phyloP scores from a whole-genome alignment of 768 basidiomycete genomes.

The Amanita rubescens region DNA sequence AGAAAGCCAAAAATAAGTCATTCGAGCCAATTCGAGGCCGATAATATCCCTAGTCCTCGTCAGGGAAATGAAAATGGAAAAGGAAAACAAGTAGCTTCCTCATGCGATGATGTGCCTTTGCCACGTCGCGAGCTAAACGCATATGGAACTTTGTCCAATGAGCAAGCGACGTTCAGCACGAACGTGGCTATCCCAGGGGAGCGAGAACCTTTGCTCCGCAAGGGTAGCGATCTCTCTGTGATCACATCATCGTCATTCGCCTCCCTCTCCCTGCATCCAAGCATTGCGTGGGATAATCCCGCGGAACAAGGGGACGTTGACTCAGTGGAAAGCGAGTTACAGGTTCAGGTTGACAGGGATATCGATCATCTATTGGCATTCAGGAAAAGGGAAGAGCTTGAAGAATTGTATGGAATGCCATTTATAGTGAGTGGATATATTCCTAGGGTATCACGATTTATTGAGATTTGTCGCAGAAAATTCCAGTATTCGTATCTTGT shows the following conservation, averaged over 20 bases:
- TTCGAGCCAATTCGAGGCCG: not conserved
- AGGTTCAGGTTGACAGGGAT: constrained; percentile 51
- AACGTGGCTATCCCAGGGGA: not conserved
- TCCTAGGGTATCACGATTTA: not conserved
- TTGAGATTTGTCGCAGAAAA: constrained; percentile 37
- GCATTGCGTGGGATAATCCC: not conserved
- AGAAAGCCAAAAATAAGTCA: not conserved
- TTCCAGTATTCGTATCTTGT: constrained; percentile 73
- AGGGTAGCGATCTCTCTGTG: constrained; percentile 1
- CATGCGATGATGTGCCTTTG: not conserved
- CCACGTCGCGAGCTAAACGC: not conserved
- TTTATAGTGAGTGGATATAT: constrained; percentile 49
- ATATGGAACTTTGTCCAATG: not conserved
- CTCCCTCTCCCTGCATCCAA: constrained; percentile 3
- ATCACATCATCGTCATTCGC: constrained; percentile 3
- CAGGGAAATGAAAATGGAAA: not conserved
- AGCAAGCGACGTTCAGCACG: not conserved
- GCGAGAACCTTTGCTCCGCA: constrained; percentile 2
- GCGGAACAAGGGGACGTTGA: not conserved
- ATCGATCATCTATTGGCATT: constrained; percentile 57
- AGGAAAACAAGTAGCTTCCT: constrained; percentile 3
- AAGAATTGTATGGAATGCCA: constrained; percentile 74
- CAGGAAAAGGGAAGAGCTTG: constrained; percentile 67
- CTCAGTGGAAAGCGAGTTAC: constrained; percentile 8
- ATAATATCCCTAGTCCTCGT: not conserved